A percentile compares a stretch with the other conserved stretches of the same genome.
phyloP scores from a whole-genome alignment of 768 basidiomycete genomes.

The Tricholoma flavovirens region DNA sequence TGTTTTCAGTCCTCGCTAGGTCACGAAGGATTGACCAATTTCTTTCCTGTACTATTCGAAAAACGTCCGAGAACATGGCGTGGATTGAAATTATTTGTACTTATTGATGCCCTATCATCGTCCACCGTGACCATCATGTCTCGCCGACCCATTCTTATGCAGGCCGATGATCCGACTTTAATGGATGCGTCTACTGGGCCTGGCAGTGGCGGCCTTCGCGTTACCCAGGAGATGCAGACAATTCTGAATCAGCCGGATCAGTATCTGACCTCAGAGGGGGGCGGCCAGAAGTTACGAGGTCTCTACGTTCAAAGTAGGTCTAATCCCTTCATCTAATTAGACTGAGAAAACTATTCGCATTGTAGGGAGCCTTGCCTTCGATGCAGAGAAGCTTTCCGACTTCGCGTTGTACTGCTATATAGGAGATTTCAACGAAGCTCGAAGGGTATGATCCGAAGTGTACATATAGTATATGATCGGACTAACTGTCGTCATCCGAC shows the following conservation, averaged over 20 bases:
- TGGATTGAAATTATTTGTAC: neutral
- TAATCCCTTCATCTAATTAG: neutral
- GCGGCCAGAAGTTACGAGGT: slow-evolving; percentile 23
- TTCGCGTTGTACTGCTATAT: slow-evolving; percentile 24
- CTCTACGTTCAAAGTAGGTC: slow-evolving; percentile 24
- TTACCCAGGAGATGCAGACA: slow-evolving; percentile 22
- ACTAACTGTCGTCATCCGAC: neutral
- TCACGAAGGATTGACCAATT: neutral
- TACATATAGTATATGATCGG: neutral
- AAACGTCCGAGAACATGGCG: neutral
- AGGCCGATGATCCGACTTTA: neutral
- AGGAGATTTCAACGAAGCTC: slow-evolving; percentile 18
- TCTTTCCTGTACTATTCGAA: neutral
- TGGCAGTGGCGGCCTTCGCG: slow-evolving; percentile 20
- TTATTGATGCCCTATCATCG: neutral
- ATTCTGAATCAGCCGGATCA: slow-evolving; percentile 24
- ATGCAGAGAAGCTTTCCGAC: slow-evolving; percentile 18
- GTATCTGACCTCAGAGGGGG: slow-evolving; percentile 17
- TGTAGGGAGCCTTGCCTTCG: slow-evolving; percentile 22
- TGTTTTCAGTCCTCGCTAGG: neutral
- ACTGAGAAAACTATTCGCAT: neutral
- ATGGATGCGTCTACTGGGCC: neutral
- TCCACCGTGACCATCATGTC: neutral
- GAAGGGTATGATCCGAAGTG: slow-evolving; percentile 13
- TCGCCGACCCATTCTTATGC: neutral